Evolutionary conservation across 192 early-diverging fungal genomes (phyloP), one percentile per base, ranked within the genome.

Genomic region (Backusella morwellensis): DNA sequence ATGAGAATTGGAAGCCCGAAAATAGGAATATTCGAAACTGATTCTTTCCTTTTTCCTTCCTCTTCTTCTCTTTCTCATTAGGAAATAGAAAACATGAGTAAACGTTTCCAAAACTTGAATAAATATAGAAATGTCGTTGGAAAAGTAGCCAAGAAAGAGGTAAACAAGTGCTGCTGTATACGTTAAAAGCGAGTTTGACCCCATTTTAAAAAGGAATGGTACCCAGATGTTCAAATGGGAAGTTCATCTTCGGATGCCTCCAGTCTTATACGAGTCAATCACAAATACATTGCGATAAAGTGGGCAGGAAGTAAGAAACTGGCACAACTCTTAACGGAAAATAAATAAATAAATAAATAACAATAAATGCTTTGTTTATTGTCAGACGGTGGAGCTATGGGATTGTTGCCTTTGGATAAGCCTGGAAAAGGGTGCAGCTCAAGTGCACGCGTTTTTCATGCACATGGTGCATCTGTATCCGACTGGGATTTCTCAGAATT

Each of bases 401-500:
- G 50, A 6, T 34, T 82, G 1, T 52, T 82, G 40, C 72, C 81
- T 29, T 21, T 78, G 21, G 69, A 72, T 23, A 72, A 70, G 29
- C 36, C 73, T 1, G 80, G 80, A 21, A 82, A 82, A 75, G 66
- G 70, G 6, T 50, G 50, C 41, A 50, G 40, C n/a, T 41, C 29
- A 23, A 66, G 75, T 40, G 77, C 76, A 2, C 70, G 77, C 41
- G 29, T 72, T n/a, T 81, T 88, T 14, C 81, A 80, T 75, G 87
- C 85, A 0, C 85, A 88, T 35, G 56, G 78, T 14, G 50, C 85
- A 4, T 70, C 78, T 26, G 40, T 88, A 9, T 81, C 85, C 0
- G 87, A 88, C 35, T 88, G 87, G 87, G 70, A 77, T 15, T 88
- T 88, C 36, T 84, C 82, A 67, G 80, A 81, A 2, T 88, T 88